Conservation (phyloP, 192 early-diverging fungal species). For the Diversispora eburnea region DNA sequence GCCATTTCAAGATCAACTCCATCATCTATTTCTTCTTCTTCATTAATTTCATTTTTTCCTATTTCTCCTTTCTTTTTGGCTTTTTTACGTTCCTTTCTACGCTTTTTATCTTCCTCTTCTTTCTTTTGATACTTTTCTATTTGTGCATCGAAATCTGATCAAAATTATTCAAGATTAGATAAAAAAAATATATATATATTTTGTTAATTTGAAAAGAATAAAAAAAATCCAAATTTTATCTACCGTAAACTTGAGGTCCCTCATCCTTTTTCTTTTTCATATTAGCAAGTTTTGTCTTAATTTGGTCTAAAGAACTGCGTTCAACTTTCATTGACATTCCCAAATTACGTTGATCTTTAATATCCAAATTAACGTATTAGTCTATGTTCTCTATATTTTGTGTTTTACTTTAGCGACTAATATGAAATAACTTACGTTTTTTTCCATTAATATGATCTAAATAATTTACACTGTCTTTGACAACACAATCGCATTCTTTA, state of each 20-base stretch:
- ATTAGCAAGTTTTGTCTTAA: slow-evolving; percentile 62
- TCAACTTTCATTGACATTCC: slow-evolving; percentile 84
- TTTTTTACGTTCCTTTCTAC: slow-evolving; percentile 54
- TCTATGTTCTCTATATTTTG: no score
- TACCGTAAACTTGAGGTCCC: slow-evolving; percentile 55
- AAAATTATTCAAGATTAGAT: background rate
- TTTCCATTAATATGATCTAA: slow-evolving; percentile 91
- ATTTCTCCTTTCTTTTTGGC: slow-evolving; percentile 52
- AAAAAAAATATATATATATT: no score
- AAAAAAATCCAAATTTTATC: slow-evolving; percentile 19
- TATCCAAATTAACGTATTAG: background rate
- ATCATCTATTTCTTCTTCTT: slow-evolving; percentile 25
- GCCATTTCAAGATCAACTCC: slow-evolving; percentile 64
- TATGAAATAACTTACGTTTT: slow-evolving; percentile 58
- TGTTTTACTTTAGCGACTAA: background rate
- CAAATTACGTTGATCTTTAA: slow-evolving; percentile 73
- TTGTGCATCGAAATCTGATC: slow-evolving; percentile 62
- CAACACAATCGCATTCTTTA: slow-evolving; percentile 77
- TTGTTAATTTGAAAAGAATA: background rate
- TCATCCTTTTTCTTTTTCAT: slow-evolving; percentile 65
- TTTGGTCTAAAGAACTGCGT: slow-evolving; percentile 69
- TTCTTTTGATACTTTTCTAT: slow-evolving; percentile 60
- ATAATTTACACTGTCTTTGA: slow-evolving; percentile 88
- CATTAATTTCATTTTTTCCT: slow-evolving; percentile 33
- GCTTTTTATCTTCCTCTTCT: slow-evolving; percentile 65